Evolutionary conservation across 169 alveolate genomes (phyloP), one percentile per base, ranked within the genome.

Genomic region (Plasmodium inui): DNA sequence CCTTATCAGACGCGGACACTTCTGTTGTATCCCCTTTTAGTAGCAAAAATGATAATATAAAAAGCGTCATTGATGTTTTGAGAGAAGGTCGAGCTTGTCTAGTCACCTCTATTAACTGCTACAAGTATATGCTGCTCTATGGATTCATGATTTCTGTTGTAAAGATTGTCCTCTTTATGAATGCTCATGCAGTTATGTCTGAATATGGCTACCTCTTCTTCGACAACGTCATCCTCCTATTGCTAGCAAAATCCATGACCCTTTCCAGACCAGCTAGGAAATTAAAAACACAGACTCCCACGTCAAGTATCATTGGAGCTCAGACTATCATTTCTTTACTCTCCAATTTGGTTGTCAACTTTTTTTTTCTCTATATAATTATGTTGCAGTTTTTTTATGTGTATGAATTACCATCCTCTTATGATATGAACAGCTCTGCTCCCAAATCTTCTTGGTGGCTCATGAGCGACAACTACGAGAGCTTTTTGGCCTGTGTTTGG

Each of bases 21-120:
- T 98, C 99, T 0, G 96, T 98, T 84, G 98, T 98, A 5, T 97
- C 99, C 6, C 98, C 99, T 3, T 98, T 98, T 92, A 97, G 98
- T 44, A 96, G 98, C 71, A 94, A 93, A 67, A 96, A 94, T 74
- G 97, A 97, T 53, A 96, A 97, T 83, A 86, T 98, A 92, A 96
- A 97, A 90, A 96, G 98, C 34, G 97, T 98, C 39, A 96, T 97
- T 74, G 97, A 96, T 74, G 82, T 98, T 34, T 93, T 97, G 92
- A 93, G 97, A 92, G 99, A 98, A 85, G 99, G 99, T 9, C 94
- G 98, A 74, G 98, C 98, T 57, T 95, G 98, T 89, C 95, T 98
- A 92, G 98, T 97, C 22, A 98, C 99, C 14, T 97, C 98, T 53
- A 92, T 98, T 9, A 98, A 98, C 44, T 96, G 98, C 83, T 98